Evolutionary conservation across 352 stramenopile species (phyloP).

Genomic region (Phytopythium sindhum): DNA sequence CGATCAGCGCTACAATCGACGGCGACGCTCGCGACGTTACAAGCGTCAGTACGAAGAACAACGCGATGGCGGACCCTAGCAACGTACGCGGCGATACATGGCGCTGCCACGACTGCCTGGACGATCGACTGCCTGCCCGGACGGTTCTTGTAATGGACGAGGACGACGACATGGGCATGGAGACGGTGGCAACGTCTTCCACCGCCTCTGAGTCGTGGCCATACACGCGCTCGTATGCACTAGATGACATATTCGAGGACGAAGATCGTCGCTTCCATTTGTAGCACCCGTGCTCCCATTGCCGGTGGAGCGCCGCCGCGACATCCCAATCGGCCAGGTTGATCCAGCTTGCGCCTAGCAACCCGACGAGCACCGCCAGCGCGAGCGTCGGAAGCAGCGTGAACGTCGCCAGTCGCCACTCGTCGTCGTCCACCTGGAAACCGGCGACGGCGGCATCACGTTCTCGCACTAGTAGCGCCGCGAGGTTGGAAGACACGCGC

Average conservation of each 20-base stretch:
- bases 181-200: constrained; percentile 15
- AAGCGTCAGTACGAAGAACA: constrained; percentile 22
- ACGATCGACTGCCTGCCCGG: neutral
- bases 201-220: neutral
- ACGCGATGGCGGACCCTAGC: constrained; percentile 16
- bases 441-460: constrained; percentile 23
- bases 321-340: constrained; percentile 59
- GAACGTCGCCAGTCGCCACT: constrained; percentile 37
- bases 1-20: constrained; percentile 52
- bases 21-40: constrained; percentile 27
- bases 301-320: constrained; percentile 21
- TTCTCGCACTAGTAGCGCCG: constrained; percentile 44
- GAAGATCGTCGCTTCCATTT: constrained; percentile 9
- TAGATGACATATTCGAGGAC: neutral
- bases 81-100: constrained; percentile 21
- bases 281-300: constrained; percentile 6
- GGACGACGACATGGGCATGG: constrained; percentile 11
- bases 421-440: constrained; percentile 42
- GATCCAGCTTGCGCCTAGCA: constrained; percentile 40
- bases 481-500: constrained; percentile 47
- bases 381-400: constrained; percentile 26
- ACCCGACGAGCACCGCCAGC: constrained; percentile 31
- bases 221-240: constrained; percentile 19
- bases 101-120: constrained; percentile 10
- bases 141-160: constrained; percentile 1